Evolutionary conservation across 2,329 filamentous ascomycete species (phyloP).

Genomic region (Aureobasidium vineae): DNA sequence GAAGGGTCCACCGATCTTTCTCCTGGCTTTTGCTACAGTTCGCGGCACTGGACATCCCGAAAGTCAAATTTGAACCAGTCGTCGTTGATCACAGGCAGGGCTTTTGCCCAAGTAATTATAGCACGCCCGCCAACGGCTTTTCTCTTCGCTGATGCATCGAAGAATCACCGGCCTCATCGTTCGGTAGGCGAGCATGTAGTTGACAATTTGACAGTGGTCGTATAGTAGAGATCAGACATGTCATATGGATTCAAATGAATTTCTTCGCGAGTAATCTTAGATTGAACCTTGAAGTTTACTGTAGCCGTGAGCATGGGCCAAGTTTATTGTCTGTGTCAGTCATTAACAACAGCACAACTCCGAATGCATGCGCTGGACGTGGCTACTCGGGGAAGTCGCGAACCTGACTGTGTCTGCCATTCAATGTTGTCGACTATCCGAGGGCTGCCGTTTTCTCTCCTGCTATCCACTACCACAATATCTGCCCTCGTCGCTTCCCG

Average conservation of each 20-base stretch:
- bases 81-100: not conserved
- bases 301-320: constrained; percentile 9
- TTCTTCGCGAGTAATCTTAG: constrained; percentile 4
- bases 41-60: constrained; percentile 6
- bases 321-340: constrained; percentile 1
- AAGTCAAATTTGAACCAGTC: not conserved
- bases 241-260: constrained; percentile 6
- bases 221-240: constrained; percentile 2
- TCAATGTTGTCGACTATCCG: not conserved
- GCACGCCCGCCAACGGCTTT: not conserved
- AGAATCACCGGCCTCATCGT: not conserved
- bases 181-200: not conserved
- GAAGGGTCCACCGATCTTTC: constrained; percentile 9
- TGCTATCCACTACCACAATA: not conserved
- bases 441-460: not conserved
- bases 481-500: not conserved
- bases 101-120: constrained; percentile 8
- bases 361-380: constrained; percentile 1
- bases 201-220: not conserved
- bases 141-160: constrained; percentile 1
- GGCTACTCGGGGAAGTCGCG: not conserved
- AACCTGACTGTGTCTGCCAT: constrained; percentile 6
- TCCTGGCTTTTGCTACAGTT: constrained; percentile 4
- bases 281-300: constrained; percentile 2
- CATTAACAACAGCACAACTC: constrained; percentile 4